A percentile compares a stretch with the other conserved stretches of the same genome.
Evolutionary conservation across 2,329 filamentous ascomycete species (phyloP).

Genomic region (Penicillium capsulatum): DNA sequence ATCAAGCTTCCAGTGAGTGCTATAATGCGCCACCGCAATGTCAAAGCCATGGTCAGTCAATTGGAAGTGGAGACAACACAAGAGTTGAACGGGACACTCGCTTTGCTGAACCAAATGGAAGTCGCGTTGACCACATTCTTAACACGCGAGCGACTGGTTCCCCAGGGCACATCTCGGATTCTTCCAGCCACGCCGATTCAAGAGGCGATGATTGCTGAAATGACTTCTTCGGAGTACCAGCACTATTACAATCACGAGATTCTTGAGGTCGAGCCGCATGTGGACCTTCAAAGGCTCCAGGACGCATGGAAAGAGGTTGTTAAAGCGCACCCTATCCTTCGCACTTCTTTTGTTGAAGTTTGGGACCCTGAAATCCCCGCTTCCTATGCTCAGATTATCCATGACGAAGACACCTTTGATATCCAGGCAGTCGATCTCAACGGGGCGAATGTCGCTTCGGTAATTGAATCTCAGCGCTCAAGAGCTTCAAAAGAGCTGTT

Average conservation of each 20-base stretch:
- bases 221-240: slow-evolving; percentile 67
- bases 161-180: slow-evolving; percentile 52
- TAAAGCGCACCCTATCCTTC: slow-evolving; percentile 62
- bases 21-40: slow-evolving; percentile 70
- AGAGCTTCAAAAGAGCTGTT: slow-evolving; percentile 6
- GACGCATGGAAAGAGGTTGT: slow-evolving; percentile 61
- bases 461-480: slow-evolving; percentile 19
- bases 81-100: slow-evolving; percentile 22
- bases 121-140: slow-evolving; percentile 41
- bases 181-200: slow-evolving; percentile 78
- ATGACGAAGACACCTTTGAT: slow-evolving; percentile 26
- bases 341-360: slow-evolving; percentile 67
- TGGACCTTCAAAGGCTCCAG: slow-evolving; percentile 56
- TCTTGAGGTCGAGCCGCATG: slow-evolving; percentile 53
- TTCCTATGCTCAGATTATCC: slow-evolving; percentile 56
- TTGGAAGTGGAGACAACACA: slow-evolving; percentile 15
- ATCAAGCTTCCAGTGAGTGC: slow-evolving; percentile 65
- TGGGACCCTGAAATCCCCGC: slow-evolving; percentile 55
- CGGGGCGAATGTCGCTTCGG: slow-evolving; percentile 19
- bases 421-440: slow-evolving; percentile 29
- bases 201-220: slow-evolving; percentile 79
- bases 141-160: slow-evolving; percentile 29
- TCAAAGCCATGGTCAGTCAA: slow-evolving; percentile 54
- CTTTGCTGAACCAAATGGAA: slow-evolving; percentile 19
- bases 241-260: slow-evolving; percentile 86